Conservation (phyloP, 2,329 filamentous ascomycete genomes). For the Epichloe elymi region DNA sequence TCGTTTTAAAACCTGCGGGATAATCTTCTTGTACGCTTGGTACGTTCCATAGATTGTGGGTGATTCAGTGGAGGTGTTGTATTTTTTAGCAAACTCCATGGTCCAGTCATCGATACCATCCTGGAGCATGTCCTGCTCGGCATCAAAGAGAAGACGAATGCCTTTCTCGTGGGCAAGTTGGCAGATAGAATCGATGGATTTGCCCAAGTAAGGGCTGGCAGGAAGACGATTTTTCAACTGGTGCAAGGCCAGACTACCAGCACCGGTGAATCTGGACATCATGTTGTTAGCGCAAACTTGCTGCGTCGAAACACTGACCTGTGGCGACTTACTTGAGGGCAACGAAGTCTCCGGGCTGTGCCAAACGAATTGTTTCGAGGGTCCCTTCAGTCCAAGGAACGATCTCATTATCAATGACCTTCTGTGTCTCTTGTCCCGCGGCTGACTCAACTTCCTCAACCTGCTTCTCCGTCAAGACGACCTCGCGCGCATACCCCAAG, state of each 20-base stretch:
- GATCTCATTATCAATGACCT: slow-evolving; percentile 46
- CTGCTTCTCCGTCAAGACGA: slow-evolving; percentile 51
- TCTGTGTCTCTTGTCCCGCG: slow-evolving; percentile 33
- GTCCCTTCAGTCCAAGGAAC: slow-evolving; percentile 61
- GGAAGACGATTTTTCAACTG: slow-evolving; percentile 49
- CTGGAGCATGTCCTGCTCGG: slow-evolving; percentile 71
- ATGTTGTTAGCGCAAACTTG: not conserved
- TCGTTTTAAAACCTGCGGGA: slow-evolving; percentile 38
- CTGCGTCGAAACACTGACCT: too few relatives aligned
- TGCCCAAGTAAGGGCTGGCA: slow-evolving; percentile 50
- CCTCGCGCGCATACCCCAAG: slow-evolving; percentile 70
- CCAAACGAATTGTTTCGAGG: slow-evolving; percentile 58
- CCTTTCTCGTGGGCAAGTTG: slow-evolving; percentile 54
- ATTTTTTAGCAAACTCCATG: slow-evolving; percentile 62
- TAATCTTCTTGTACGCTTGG: slow-evolving; percentile 60
- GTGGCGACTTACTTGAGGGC: slow-evolving; percentile 41
- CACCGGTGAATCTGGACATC: slow-evolving; percentile 56
- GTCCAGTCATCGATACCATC: slow-evolving; percentile 72
- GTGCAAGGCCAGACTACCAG: slow-evolving; percentile 59
- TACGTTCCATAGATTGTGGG: slow-evolving; percentile 72
- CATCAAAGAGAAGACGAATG: slow-evolving; percentile 69
- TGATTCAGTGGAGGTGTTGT: slow-evolving; percentile 51
- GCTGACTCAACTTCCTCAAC: slow-evolving; percentile 28
- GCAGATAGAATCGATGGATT: slow-evolving; percentile 64
- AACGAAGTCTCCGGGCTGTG: slow-evolving; percentile 48